A percentile compares a stretch with the other conserved stretches of the same genome.
These are phyloP conservation scores for Phytophthora pluvialis DNA, from an alignment of 352 stramenopile species.

Conservation along the genomic window DNA sequence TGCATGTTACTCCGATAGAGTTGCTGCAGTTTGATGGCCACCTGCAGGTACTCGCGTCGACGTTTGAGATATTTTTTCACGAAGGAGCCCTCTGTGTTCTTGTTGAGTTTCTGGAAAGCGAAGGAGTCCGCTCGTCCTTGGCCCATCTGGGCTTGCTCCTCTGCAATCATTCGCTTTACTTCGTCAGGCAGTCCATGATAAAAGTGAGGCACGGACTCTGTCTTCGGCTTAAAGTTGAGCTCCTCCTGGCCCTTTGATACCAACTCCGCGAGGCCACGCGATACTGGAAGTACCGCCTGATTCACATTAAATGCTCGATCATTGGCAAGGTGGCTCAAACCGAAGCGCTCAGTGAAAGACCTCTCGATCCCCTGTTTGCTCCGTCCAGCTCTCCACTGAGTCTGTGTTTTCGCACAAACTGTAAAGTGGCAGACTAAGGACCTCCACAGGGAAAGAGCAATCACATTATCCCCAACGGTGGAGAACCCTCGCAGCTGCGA, in stretches of 20 bases:
- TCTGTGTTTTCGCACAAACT: slow-evolving; percentile 50
- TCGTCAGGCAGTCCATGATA: slow-evolving; percentile 76
- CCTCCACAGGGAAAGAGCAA: slow-evolving; percentile 50
- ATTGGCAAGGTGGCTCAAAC: slow-evolving; percentile 56
- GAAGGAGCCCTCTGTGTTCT: slow-evolving; percentile 67
- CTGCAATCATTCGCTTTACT: slow-evolving; percentile 76
- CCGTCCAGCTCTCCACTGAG: slow-evolving; percentile 45
- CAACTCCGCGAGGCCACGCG: slow-evolving; percentile 42
- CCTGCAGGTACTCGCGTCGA: slow-evolving; percentile 46
- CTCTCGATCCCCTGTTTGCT: slow-evolving; percentile 28
- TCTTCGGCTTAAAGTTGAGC: slow-evolving; percentile 21
- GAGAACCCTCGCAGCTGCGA: slow-evolving; percentile 46
- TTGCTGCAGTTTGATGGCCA: slow-evolving; percentile 64
- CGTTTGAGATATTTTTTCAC: slow-evolving; percentile 69
- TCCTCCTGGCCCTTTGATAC: slow-evolving; percentile 55
- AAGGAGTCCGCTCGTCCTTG: slow-evolving; percentile 18
- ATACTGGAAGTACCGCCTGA: slow-evolving; percentile 38
- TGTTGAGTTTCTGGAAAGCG: slow-evolving; percentile 45
- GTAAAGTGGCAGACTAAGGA: slow-evolving; percentile 48
- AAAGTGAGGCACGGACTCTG: slow-evolving; percentile 67
- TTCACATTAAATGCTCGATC: slow-evolving; percentile 55
- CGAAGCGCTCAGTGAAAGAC: slow-evolving; percentile 61
- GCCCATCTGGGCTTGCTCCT: slow-evolving; percentile 49
- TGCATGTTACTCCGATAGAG: slow-evolving; percentile 54
- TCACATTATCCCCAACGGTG: slow-evolving; percentile 41